Evolutionary conservation across 2,329 filamentous ascomycete species (phyloP), one percentile per base, ranked within the genome.

Genomic region (Penicillium paneum): DNA sequence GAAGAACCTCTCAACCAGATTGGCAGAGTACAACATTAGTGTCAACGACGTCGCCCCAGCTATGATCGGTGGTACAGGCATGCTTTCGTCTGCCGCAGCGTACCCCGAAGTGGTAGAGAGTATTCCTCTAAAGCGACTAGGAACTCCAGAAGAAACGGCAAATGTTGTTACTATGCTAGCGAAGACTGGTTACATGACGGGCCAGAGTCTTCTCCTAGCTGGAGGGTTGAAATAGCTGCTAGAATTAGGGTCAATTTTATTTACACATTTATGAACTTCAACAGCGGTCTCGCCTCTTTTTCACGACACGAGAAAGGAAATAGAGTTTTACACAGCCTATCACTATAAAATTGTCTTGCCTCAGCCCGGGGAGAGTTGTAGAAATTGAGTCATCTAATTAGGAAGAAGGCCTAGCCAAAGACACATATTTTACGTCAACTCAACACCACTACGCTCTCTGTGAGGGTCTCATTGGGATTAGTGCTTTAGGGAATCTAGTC

Each of bases 1-100:
- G 81, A 83, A 80, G 65, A 87, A 86, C 59, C 74, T 88, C 24
- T 79, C 84, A 0, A 78, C 76, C 0, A 81, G 82, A 44, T 76
- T 87, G 24, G 84, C 83, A 1, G 76, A 79, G 52, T 78, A 78
- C 60, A 83, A 84, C 26, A 84, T 88, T 60, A 85, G 83, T 12
- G 83, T 87, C 55, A 87, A 88, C 55, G 84, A 87, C 58, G 82
- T 88, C 15, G 83, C 83, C 5, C 85, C 85, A 0, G 85, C 84
- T 3, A 87, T 88, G 83, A 87, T 88, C 57, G 84, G 83, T 5
- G 80, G 82, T 24, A 85, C 82, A 5, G 82, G 82, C 0, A 83
- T 87, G 83, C 83, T 87, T 42, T 81, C 82, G 2, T 77, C 82
- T 57, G 80, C 80, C 35, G 78, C 81, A 57, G 79, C 80, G 17